Base-by-base conservation (phyloP, 2,329 filamentous ascomycete species). In the Emergomyces pasteurianus region DNA sequence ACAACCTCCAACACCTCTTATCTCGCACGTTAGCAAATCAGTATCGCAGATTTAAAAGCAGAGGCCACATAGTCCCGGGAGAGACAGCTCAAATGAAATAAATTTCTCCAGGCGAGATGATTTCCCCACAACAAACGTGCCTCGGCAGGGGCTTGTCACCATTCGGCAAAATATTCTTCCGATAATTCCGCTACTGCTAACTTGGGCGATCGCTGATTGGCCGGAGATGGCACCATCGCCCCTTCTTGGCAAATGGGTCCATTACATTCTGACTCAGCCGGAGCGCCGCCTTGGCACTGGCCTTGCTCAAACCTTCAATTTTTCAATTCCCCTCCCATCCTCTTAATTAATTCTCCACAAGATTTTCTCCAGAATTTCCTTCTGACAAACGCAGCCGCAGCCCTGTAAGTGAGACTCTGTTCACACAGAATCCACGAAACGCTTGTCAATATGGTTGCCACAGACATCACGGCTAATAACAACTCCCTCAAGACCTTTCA, bases 401-500 rank as follows among this genome's bases (percentile, higher is more conserved):
- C 12, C 5, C 31, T 26, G 46, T 52, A 31, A 52, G 14, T 52
- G 43, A 4, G 6, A n/a, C 3, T 38, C n/a, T 26, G 8, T 52
- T 38, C 12, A n/a, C 34, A 18, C 52, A 3, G 10, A 23, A 55
- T 12, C 18, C 2, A 7, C 52, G 6, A 38, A 40, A 16, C 23
- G 6, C 34, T 26, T 23, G 28, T 57, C 38, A 59, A 49, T 52
- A 65, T 65, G 64, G 61, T 52, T 6, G 47, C 55, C 46, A 46
- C 57, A 59, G 36, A 58, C 26, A 62, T 34, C 43, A 60, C 61
- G 23, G 59, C 60, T 47, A 59, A 61, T 21, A 58, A 26, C 38
- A 62, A 52, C 60, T 64, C 65, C 64, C 50, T 62, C 38, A 31
- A 62, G 23, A 47, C 65, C 63, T 65, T 58, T 58, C 63, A 57